Evolutionary conservation across 2,329 filamentous ascomycete genomes (phyloP).

Genomic region (Monilinia aucupariae): DNA sequence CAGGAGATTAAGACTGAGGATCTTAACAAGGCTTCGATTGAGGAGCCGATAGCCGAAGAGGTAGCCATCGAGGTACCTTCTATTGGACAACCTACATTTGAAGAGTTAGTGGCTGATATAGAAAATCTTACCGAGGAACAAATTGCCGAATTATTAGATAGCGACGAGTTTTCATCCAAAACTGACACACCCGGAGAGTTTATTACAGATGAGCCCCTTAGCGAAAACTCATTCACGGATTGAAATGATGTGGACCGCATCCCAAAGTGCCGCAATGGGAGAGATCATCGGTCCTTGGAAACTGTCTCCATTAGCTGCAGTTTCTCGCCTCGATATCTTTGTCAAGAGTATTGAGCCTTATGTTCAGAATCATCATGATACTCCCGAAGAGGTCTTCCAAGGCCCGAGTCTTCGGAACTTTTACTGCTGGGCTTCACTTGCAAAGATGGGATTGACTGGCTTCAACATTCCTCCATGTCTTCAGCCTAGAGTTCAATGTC

Average conservation of each 20-base stretch:
- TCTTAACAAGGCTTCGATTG: neutral
- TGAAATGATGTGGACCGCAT: neutral
- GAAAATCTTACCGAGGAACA: neutral
- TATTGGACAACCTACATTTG: neutral
- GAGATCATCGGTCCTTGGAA: neutral
- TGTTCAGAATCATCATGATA: neutral
- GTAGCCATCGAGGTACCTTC: neutral
- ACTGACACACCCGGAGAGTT: neutral
- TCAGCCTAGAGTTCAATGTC: neutral
- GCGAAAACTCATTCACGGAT: neutral
- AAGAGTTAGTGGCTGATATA: slow-evolving; percentile 1
- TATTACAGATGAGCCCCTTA: neutral
- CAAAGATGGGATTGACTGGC: neutral
- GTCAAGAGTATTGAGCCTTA: neutral
- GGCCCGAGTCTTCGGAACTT: slow-evolving; percentile 3
- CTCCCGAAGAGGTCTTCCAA: neutral
- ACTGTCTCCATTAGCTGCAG: neutral
- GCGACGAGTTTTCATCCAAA: neutral
- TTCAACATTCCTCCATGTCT: slow-evolving; percentile 5
- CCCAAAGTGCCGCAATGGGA: neutral
- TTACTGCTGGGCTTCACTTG: neutral
- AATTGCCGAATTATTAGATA: neutral
- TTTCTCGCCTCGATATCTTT: neutral
- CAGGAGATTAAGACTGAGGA: neutral
- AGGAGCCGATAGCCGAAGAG: neutral